A percentile compares a stretch with the other conserved stretches of the same genome.
Evolutionary conservation across 805 yeast genomes (phyloP).

Genomic region (Wickerhamiella musiphila): DNA sequence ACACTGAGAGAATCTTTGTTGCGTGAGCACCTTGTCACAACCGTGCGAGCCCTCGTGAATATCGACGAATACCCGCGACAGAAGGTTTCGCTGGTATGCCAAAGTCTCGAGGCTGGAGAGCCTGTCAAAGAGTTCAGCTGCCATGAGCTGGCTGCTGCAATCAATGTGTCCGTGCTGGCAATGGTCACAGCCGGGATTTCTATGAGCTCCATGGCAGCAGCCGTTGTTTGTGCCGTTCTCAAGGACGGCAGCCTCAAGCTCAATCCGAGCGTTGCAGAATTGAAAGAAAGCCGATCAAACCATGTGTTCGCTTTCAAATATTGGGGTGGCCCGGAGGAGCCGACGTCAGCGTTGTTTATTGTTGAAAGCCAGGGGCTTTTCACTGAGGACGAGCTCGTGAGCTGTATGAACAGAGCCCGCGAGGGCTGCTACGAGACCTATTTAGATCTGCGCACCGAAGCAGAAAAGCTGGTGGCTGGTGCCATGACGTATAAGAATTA

Average conservation of each 20-base stretch:
- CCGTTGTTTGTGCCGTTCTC: slow-evolving; percentile 30
- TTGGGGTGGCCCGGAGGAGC: slow-evolving; percentile 25
- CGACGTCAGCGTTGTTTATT: slow-evolving; percentile 37
- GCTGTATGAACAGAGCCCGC: no score
- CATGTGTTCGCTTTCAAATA: slow-evolving; percentile 52
- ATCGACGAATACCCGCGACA: slow-evolving; percentile 63
- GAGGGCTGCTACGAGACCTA: slow-evolving; percentile 33
- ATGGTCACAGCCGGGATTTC: slow-evolving; percentile 68
- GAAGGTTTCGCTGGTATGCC: slow-evolving; percentile 50
- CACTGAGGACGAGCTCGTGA: slow-evolving; percentile 35
- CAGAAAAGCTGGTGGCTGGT: no score
- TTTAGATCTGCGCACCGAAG: slow-evolving; percentile 25
- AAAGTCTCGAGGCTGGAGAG: slow-evolving; percentile 39
- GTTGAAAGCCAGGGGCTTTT: slow-evolving; percentile 63
- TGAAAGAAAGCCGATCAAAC: slow-evolving; percentile 31
- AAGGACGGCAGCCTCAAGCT: slow-evolving; percentile 17
- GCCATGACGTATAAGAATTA: no score
- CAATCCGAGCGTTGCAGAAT: slow-evolving; percentile 31
- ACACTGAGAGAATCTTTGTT: slow-evolving; percentile 54
- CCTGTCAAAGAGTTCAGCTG: slow-evolving; percentile 18
- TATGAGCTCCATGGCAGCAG: slow-evolving; percentile 41
- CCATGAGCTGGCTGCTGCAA: slow-evolving; percentile 45
- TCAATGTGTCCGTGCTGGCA: slow-evolving; percentile 61
- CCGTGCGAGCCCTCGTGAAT: slow-evolving; percentile 43
- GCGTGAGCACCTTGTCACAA: slow-evolving; percentile 50